Percentiles rank a stretch among this genome's conserved stretches.
phyloP scores from a whole-genome alignment of 2,329 filamentous ascomycete genomes.

The Rhynchosporium agropyri region DNA sequence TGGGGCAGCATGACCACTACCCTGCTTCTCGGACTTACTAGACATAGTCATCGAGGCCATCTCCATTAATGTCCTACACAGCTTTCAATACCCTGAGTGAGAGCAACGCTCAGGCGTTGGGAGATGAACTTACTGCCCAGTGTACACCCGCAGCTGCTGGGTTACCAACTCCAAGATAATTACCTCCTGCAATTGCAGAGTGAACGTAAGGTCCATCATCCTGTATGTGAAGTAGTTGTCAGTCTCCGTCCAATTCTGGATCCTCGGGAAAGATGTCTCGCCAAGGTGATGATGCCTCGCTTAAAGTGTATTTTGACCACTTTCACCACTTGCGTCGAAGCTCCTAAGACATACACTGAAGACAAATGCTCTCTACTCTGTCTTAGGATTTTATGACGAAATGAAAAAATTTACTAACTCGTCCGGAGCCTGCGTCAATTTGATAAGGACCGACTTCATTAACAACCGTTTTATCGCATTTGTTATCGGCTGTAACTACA shows the following conservation, averaged over 20 bases:
- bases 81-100: background rate
- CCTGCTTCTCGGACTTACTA: background rate
- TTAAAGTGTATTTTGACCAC: too few species aligned
- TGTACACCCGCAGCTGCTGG: constrained; percentile 4
- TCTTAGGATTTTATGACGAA: background rate
- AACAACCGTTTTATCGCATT: constrained; percentile 11
- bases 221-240: background rate
- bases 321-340: too few species aligned
- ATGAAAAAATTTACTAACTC: background rate
- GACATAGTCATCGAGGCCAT: constrained; percentile 20
- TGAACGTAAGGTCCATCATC: constrained; percentile 17
- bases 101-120: background rate
- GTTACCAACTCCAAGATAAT: constrained; percentile 15
- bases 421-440: constrained; percentile 8
- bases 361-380: too few species aligned
- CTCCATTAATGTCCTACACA: constrained; percentile 7
- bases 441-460: constrained; percentile 12
- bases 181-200: background rate
- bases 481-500: constrained; percentile 12
- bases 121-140: background rate
- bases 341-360: too few species aligned
- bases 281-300: too few species aligned
- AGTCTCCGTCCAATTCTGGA: background rate
- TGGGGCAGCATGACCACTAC: background rate
- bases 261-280: too few species aligned